Conservation (phyloP, 495 filamentous ascomycete genomes). For the Niebla homalea region DNA sequence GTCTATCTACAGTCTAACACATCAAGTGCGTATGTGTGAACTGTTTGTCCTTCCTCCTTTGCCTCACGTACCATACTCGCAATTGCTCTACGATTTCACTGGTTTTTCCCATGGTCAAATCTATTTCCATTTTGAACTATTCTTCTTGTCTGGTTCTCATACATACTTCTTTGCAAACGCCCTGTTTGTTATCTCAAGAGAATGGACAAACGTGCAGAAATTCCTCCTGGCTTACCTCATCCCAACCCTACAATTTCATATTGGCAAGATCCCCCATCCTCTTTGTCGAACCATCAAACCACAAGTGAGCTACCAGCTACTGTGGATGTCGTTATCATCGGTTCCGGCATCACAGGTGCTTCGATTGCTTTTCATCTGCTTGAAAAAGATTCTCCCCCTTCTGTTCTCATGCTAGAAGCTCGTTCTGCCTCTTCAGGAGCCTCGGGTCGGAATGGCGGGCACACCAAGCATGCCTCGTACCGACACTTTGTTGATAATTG, state of each 20-base stretch:
- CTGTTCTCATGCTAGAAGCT: constrained; percentile 64
- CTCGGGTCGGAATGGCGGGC: constrained; percentile 55
- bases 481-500: constrained; percentile 36
- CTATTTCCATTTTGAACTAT: too few relatives aligned
- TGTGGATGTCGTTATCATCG: constrained; percentile 50
- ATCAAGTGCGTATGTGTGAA: too few relatives aligned
- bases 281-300: constrained; percentile 40
- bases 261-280: constrained; percentile 55
- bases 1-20: too few relatives aligned
- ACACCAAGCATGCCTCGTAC: constrained; percentile 52
- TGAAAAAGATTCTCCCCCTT: constrained; percentile 14
- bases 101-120: too few relatives aligned
- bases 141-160: too few relatives aligned
- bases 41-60: too few relatives aligned
- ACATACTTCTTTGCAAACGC: too few relatives aligned
- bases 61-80: too few relatives aligned
- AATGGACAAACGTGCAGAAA: constrained; percentile 23
- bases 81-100: too few relatives aligned
- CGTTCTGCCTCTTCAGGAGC: constrained; percentile 68
- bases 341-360: constrained; percentile 57
- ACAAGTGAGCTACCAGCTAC: constrained; percentile 30
- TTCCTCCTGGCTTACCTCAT: constrained; percentile 32
- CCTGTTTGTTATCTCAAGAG: background rate
- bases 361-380: constrained; percentile 47
- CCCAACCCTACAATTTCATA: constrained; percentile 51